Evolutionary conservation across 495 filamentous ascomycete genomes (phyloP), one percentile per base, ranked within the genome.

Genomic region (Annulohypoxylon moriforme): DNA sequence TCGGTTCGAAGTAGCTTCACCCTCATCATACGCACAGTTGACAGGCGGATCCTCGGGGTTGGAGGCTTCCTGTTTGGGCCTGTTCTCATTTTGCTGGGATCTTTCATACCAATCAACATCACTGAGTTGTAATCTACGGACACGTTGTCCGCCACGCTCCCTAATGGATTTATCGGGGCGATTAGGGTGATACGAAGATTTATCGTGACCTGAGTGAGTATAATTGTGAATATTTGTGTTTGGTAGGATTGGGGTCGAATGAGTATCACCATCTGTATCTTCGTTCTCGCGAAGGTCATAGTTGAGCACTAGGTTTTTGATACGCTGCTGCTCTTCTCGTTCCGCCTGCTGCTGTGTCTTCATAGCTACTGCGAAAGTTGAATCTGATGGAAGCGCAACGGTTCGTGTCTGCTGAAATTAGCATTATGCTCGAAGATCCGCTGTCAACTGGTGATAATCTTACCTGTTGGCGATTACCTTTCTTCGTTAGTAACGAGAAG

Each of bases 221-320:
- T 60, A 63, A 46, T 65, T 78, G 79, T 84, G 76, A 86, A 83
- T 82, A 83, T 81, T 84, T 74, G 74, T 77, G 60, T 80, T 80
- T 13, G 70, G 72, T 34, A 31, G n/a, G 42, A 82, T 69, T 61
- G 80, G 76, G 64, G 67, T 42, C 40, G 76, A 74, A 77, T 81
- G 79, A 76, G 72, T 76, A 83, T 91, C 85, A 89, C 95, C 94
- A 76, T 93, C 88, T 60, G 85, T 80, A 31, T 94, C 91, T 75
- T 90, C 87, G 60, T 90, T 93, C 57, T 92, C 91, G 34, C 91
- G 87, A 60, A 96, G 89, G 79, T 99, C 96, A 76, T 97, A 97
- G 80, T 97, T 98, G 76, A 99, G 85, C 47, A 99, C 96, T 22
- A 98, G 84, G 76, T 92, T 96, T 83, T 99, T 99, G 86, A 99